Percentiles rank a stretch among this genome's conserved stretches.
Evolutionary conservation across 345 rosid genomes (phyloP).

Genomic region (Ceriops zippeliana): DNA sequence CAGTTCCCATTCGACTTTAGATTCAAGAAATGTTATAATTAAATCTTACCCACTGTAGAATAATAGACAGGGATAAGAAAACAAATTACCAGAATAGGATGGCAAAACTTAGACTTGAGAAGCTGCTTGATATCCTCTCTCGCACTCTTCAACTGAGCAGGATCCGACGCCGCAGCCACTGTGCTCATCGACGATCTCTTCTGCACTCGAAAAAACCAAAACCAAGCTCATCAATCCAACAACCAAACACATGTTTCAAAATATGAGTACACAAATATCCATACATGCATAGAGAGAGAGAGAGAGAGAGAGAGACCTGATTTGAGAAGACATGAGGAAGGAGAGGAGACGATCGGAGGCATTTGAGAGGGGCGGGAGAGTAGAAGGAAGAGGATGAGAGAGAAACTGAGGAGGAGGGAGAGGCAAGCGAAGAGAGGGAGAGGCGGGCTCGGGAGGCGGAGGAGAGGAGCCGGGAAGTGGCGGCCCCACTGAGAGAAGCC

Average conservation of each 20-base stretch:
- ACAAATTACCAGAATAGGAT: constrained; percentile 66
- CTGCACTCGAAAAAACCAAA: constrained; percentile 22
- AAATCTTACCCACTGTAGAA: no score
- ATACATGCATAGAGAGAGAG: neutral
- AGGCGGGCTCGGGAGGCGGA: constrained; percentile 39
- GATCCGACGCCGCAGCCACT: constrained; percentile 62
- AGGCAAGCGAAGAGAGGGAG: constrained; percentile 27
- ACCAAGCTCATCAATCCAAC: constrained; percentile 1
- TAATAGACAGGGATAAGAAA: neutral
- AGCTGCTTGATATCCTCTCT: constrained; percentile 82
- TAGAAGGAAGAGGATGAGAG: constrained; percentile 24
- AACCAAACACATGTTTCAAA: neutral
- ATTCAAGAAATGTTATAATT: no score
- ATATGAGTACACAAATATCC: neutral
- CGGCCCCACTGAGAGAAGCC: constrained; percentile 59
- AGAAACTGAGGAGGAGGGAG: constrained; percentile 16
- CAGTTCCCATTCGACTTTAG: no score
- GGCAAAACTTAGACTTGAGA: constrained; percentile 69
- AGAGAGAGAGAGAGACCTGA: constrained; percentile 39
- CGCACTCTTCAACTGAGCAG: constrained; percentile 76
- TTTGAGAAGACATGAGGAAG: constrained; percentile 32
- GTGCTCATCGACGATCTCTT: constrained; percentile 39
- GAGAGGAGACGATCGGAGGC: constrained; percentile 51
- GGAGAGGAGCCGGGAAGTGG: constrained; percentile 48
- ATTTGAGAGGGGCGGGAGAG: constrained; percentile 43